Evolutionary conservation across 2,329 filamentous ascomycete genomes (phyloP), one percentile per base, ranked within the genome.

Genomic region (Rhytidhysteron rufulum): DNA sequence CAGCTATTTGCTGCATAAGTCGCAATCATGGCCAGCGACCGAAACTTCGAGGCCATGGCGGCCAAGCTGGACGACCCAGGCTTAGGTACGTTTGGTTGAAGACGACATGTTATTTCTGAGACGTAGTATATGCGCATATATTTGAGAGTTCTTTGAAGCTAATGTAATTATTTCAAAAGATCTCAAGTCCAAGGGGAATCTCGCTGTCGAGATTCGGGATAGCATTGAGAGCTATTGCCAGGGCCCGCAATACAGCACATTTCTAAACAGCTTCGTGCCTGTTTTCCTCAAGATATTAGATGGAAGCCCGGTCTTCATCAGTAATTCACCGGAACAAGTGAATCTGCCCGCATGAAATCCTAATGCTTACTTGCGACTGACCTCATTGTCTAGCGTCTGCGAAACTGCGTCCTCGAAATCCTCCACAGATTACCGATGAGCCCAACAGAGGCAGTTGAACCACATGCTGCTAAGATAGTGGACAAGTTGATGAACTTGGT

Each of bases 391-490:
- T 82, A 94, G 89, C 57, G 62, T 79, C 74, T 98, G 50, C 88
- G 93, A 49, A 93, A 93, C 63, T 94, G 86, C 63, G 79, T 95
- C 35, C 83, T 99, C 53, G 94, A 98, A 67, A 95, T 96, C 52
- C 75, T 99, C 21, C 89, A 97, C 67, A 83, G 93, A 48, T 69
- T 99, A 75, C 89, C 67, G 53, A 83, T 73, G 77, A 80, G 77
- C 29, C 84, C 88, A 2, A 69, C 81, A 39, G 89, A 96, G 55
- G 82, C 82, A 1, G 83, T 96, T 67, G 90, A 97, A 63, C 86
- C 84, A 1, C 94, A 91, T 65, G 90, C 91, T 29, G 79, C 83
- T 49, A 88, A 94, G 60, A 83, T 95, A 45, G 88, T 96, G 44
- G 90, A 96, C 60, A 77, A 95, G 50, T 77, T 97, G 48, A 91